These are phyloP conservation scores for Hanseniaspora taiwanica DNA, from an alignment of 805 yeast species.

Conservation along the genomic window DNA sequence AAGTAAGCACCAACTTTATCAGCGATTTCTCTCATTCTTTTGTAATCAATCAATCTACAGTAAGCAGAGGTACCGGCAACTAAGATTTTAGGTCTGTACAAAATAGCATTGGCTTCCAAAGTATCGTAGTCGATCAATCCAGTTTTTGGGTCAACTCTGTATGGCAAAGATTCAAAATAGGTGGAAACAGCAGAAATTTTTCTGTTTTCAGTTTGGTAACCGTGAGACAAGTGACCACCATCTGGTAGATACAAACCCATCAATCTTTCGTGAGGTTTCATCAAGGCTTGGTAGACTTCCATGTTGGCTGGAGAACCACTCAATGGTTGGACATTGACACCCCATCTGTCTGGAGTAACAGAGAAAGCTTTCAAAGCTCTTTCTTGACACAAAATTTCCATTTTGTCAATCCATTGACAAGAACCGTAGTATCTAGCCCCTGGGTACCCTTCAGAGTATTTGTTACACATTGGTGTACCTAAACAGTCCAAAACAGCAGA, in stretches of 20 bases:
- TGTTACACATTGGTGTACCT: constrained; percentile 97
- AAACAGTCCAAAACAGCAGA: constrained; percentile 91
- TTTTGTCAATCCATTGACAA: constrained; percentile 90
- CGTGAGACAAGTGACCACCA: constrained; percentile 98
- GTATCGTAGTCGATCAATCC: constrained; percentile 95
- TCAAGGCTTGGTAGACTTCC: constrained; percentile 88
- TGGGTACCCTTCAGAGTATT: constrained; percentile 98
- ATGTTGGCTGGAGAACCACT: constrained; percentile 97
- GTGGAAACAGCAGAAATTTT: constrained; percentile 93
- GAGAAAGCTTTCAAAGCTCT: constrained; percentile 88
- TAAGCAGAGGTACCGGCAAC: constrained; percentile 99
- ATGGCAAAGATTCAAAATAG: constrained; percentile 97
- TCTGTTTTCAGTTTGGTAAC: constrained; percentile 88
- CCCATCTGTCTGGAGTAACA: constrained; percentile 78
- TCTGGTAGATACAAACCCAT: constrained; percentile 98
- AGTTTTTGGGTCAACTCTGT: constrained; percentile 82
- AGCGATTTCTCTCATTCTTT: constrained; percentile 91
- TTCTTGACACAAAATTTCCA: constrained; percentile 83
- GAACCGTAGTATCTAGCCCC: constrained; percentile 99
- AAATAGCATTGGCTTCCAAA: constrained; percentile 77
- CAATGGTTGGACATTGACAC: constrained; percentile 92
- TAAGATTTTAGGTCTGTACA: constrained; percentile 90
- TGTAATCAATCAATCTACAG: constrained; percentile 92
- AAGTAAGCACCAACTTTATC: constrained; percentile 95
- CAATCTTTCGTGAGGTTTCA: constrained; percentile 90